Evolutionary conservation across 441 rosid species (phyloP), one percentile per base, ranked within the genome.

Genomic region (Brassica balearica): DNA sequence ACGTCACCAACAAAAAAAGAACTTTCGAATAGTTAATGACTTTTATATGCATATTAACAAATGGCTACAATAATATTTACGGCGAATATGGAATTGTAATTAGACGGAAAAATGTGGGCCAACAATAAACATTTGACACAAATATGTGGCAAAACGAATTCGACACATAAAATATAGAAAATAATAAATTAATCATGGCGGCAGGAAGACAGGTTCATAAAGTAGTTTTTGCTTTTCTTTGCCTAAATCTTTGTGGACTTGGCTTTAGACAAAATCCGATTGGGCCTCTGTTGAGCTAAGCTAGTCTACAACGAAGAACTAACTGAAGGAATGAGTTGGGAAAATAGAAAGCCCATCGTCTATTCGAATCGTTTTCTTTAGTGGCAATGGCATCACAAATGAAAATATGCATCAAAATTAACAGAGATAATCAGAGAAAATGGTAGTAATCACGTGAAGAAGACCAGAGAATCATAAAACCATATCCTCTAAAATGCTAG

Each of bases 101-200:
- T 61, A 6, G 8, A 61, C 34, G 23, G 14, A 25, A 60, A 14
- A 15, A 55, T 55, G 23, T 6, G 0, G 51, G 51, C 11, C 51
- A 43, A 43, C 14, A 11, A 11, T 43, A 43, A 61, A 25, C 65
- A 25, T 11, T 22, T 23, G 65, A 61, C 5, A 23, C 10, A 60
- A 22, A 60, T 59, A 12, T 10, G 12, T 59, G 0, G n/a, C 34
- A 60, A 25, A 61, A 61, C 17, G 19, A 25, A 12, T 61, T 61
- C 5, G 9, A 32, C 4, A 25, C 15, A 61, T 61, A 61, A 61
- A 59, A 20, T 22, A 59, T 9, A 22, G 29, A 6, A 22, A 59
- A 10, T 59, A 22, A 59, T 59, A 19, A 59, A 59, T 22, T 59
- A 59, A 23, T 10, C 62, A 59, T 59, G 64, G 34, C 64, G 64